Evolutionary conservation across 75 land plant species (phyloP).

Genomic region (Picea glauca): DNA sequence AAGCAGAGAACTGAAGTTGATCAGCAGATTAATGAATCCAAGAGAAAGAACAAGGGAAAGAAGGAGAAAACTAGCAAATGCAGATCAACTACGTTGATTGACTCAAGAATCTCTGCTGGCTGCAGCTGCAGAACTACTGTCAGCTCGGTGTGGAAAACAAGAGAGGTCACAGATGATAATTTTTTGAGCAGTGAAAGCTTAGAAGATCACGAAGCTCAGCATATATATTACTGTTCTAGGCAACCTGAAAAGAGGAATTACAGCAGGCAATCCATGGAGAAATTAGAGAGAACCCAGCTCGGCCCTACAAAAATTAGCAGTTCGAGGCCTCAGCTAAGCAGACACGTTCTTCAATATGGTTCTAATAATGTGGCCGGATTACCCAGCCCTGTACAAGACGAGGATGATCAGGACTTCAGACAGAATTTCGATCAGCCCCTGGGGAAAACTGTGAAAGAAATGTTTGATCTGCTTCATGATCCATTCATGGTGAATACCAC

Average conservation of each 20-base stretch:
- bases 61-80: not conserved
- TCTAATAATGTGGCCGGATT: not conserved
- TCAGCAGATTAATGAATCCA: not conserved
- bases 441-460: not conserved
- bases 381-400: not conserved
- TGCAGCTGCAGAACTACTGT: not conserved
- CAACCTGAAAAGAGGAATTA: not conserved
- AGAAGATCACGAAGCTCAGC: not conserved
- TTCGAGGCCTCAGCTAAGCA: not conserved
- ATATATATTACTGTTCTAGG: no score
- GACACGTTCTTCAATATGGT: not conserved
- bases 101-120: not conserved
- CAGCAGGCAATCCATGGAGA: not conserved
- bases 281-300: not conserved
- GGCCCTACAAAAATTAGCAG: not conserved
- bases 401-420: not conserved
- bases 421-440: not conserved
- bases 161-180: not conserved
- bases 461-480: not conserved
- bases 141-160: not conserved
- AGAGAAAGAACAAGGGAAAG: not conserved
- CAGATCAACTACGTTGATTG: not conserved
- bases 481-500: not conserved
- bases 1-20: not conserved
- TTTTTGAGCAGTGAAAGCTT: not conserved